These are phyloP conservation scores for California macrophylla DNA, from an alignment of 441 rosid genomes.

Conservation along the genomic window DNA sequence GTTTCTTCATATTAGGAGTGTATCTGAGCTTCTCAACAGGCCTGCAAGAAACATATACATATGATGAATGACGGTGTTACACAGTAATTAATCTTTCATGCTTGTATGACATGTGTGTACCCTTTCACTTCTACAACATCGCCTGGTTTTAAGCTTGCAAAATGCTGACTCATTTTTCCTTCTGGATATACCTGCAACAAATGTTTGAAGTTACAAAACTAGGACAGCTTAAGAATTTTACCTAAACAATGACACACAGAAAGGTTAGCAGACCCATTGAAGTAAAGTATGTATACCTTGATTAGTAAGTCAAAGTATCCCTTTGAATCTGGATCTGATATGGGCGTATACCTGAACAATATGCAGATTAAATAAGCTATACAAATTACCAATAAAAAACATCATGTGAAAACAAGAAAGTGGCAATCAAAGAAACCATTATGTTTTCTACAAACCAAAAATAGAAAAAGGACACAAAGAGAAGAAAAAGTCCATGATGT, in stretches of 20 bases:
- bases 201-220: constrained; percentile 1
- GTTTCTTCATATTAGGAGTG: constrained; percentile 88
- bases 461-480: not conserved
- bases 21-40: constrained; percentile 85
- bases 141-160: constrained; percentile 87
- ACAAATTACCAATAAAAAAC: not conserved
- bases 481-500: not conserved
- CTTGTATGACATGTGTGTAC: constrained; percentile 24
- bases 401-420: constrained; percentile 3
- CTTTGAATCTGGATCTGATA: constrained; percentile 81
- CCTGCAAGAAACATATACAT: constrained; percentile 40
- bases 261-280: constrained; percentile 8
- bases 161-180: constrained; percentile 97
- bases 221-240: not conserved
- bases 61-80: constrained; percentile 3
- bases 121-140: constrained; percentile 90
- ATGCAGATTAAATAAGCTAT: constrained; percentile 11
- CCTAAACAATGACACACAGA: constrained; percentile 3
- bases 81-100: not conserved
- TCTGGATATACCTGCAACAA: constrained; percentile 76
- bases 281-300: constrained; percentile 41
- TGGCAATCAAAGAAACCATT: not conserved
- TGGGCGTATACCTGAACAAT: constrained; percentile 72
- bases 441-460: not conserved
- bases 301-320: constrained; percentile 83